phyloP scores from a whole-genome alignment of 148 eudicot genomes.

The Persicaria tinctoria region DNA sequence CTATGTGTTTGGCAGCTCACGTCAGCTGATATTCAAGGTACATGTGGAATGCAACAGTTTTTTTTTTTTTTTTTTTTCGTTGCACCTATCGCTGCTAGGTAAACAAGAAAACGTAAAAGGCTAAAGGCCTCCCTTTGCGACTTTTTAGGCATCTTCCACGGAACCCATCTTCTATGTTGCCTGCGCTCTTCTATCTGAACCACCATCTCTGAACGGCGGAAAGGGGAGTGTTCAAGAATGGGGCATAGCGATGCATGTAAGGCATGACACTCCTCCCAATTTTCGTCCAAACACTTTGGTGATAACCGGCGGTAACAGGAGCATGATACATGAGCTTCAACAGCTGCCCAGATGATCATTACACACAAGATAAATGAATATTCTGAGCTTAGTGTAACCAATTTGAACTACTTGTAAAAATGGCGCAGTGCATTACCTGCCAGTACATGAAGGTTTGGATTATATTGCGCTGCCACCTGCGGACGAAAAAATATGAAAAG shows the following conservation, averaged over 20 bases:
- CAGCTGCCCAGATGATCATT: slow-evolving; percentile 40
- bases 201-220: slow-evolving; percentile 80
- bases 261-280: slow-evolving; percentile 63
- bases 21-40: slow-evolving; percentile 4
- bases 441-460: slow-evolving; percentile 91
- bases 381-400: background rate
- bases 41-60: background rate
- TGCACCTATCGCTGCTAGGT: background rate
- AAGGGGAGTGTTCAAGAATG: slow-evolving; percentile 69
- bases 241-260: slow-evolving; percentile 64
- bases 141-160: background rate
- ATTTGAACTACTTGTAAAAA: background rate
- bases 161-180: background rate
- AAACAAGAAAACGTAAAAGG: background rate
- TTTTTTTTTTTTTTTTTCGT: background rate
- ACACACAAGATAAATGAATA: background rate
- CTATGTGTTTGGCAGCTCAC: slow-evolving; percentile 2
- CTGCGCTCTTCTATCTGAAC: slow-evolving; percentile 40
- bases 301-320: slow-evolving; percentile 77
- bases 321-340: slow-evolving; percentile 97
- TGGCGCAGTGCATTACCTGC: slow-evolving; percentile 52
- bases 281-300: slow-evolving; percentile 81
- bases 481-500: slow-evolving; percentile 9
- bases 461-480: slow-evolving; percentile 97
- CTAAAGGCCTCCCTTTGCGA: background rate